Base-by-base conservation (phyloP, 108 stramenopile species). In the Cyclotella choctawhatcheeana region DNA sequence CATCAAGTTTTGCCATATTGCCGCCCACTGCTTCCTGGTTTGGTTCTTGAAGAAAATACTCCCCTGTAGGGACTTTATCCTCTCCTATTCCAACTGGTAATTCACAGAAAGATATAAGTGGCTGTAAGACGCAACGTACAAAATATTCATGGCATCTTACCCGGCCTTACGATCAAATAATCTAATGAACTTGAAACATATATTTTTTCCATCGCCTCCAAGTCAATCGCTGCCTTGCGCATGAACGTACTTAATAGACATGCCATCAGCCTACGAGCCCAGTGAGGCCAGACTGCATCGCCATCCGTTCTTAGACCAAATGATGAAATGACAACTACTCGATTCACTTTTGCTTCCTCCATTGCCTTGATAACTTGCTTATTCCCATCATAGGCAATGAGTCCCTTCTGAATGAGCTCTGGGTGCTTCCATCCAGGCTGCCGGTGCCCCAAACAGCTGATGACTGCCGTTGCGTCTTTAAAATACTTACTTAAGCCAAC, bases 391-490 rank as follows among this genome's bases (percentile, higher is more conserved):
- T 45, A 18, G 3, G 73, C 85, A n/a, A 83, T 40, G 40, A 77
- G 47, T 21, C 76, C 76, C 30, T 56, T 48, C 40, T 18, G 25
- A 24, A 58, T 70, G 17, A 77, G 55, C 53, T 77, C 76, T 1
- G 54, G 37, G 53, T 88, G 32, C 22, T 73, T 68, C 51, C 76
- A 68, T 45, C 77, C 77, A 0, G 85, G 79, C 60, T 91, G 88
- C 32, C 93, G 87, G 71, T 89, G 85, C 16, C 92, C 93, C 13
- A 93, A 71, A 71, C 90, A 84, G 25, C 85, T 83, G 45, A 93
- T 70, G 27, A 93, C 86, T 1, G 85, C 86, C 45, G 64, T 77
- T 21, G 77, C 90, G 2, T 71, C 87, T 44, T 69, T 53, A 37
- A 90, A 71, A 53, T 82, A 73, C n/a, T 55, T 43, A 32, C 29